Evolutionary conservation across 345 rosid species (phyloP).

Genomic region (Bruguiera gymnorhiza): DNA sequence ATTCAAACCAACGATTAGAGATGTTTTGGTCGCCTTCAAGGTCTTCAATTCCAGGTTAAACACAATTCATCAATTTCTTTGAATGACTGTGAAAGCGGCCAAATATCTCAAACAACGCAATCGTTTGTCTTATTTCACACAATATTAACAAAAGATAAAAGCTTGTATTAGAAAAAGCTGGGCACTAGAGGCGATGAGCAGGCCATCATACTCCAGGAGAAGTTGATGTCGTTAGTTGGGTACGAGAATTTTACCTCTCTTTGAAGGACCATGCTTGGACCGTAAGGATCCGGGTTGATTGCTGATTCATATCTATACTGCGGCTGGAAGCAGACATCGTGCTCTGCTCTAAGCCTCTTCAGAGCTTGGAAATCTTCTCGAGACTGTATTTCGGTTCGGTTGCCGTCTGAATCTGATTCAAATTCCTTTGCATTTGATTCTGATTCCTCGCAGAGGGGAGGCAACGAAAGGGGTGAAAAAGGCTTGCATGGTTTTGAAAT

Average conservation of each 20-base stretch:
- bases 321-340: conserved; percentile 7
- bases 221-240: conserved; percentile 17
- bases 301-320: conserved; percentile 6
- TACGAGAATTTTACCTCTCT: conserved; percentile 13
- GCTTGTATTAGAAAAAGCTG: conserved; percentile 21
- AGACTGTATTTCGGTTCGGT: conserved; percentile 24
- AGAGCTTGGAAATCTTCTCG: conserved; percentile 22
- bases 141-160: background rate
- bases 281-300: conserved; percentile 8
- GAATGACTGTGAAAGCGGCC: background rate
- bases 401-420: conserved; percentile 38
- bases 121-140: background rate
- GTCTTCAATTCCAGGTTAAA: background rate
- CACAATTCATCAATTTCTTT: background rate
- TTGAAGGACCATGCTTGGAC: conserved; percentile 10
- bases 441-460: conserved; percentile 47
- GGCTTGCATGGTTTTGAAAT: conserved; percentile 21
- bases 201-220: conserved; percentile 25
- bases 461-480: conserved; percentile 34
- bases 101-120: background rate
- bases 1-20: background rate
- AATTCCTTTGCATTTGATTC: conserved; percentile 40
- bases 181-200: conserved; percentile 34
- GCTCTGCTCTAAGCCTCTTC: conserved; percentile 27
- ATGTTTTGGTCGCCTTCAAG: background rate